phyloP scores from a whole-genome alignment of 2,329 filamentous ascomycete species.

The Microdochium nivale region DNA sequence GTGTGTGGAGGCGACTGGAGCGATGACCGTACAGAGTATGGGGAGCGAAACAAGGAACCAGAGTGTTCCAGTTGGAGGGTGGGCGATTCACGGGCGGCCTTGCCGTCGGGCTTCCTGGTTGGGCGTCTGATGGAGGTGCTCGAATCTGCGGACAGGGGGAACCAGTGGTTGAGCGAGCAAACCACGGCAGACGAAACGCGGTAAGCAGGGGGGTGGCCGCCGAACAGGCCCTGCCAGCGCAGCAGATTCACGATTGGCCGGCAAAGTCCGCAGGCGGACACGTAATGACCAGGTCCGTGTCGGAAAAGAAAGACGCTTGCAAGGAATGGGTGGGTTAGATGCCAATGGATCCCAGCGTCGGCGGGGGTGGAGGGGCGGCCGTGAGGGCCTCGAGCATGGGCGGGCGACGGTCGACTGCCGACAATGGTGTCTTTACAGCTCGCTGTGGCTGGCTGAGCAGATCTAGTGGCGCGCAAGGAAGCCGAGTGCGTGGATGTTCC shows the following conservation, averaged over 20 bases:
- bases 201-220: background rate
- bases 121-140: background rate
- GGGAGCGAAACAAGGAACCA: background rate
- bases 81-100: background rate
- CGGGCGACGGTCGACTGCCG: background rate
- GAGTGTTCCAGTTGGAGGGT: background rate
- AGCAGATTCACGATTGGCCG: constrained; percentile 1
- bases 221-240: background rate
- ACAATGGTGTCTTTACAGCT: background rate
- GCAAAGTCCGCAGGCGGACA: background rate
- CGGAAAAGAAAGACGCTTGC: background rate
- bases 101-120: background rate
- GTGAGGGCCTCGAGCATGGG: background rate
- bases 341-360: background rate
- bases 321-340: background rate
- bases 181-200: background rate
- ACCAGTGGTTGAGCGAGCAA: background rate
- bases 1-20: background rate
- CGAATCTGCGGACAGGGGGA: background rate
- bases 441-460: background rate
- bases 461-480: background rate
- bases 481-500: too few relatives aligned
- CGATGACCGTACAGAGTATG: background rate
- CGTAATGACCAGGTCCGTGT: background rate
- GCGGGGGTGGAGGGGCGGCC: background rate